These are phyloP conservation scores for Lasiosphaeria hispida DNA, from an alignment of 495 filamentous ascomycete species.

Conservation along the genomic window DNA sequence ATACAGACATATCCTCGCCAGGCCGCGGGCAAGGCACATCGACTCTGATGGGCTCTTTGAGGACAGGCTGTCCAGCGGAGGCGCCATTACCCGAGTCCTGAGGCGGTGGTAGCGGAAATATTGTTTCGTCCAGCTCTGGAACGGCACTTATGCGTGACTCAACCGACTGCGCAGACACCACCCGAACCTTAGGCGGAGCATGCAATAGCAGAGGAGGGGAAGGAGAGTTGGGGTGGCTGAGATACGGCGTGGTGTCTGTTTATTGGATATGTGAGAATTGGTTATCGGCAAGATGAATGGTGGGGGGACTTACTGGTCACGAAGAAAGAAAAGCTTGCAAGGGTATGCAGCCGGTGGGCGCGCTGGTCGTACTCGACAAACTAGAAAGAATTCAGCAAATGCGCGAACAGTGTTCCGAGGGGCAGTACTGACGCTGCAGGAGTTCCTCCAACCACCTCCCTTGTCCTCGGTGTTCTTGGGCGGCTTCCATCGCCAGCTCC, in stretches of 20 bases:
- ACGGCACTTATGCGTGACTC: slow-evolving; percentile 70
- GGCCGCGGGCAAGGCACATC: slow-evolving; percentile 84
- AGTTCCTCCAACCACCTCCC: slow-evolving; percentile 90
- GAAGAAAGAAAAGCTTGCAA: slow-evolving; percentile 93
- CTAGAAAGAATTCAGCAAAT: slow-evolving; percentile 40
- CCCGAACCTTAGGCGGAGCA: slow-evolving; percentile 72
- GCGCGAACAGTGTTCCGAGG: neutral
- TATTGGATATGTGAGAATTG: slow-evolving; percentile 12
- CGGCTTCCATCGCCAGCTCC: slow-evolving; percentile 95
- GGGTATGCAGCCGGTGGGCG: slow-evolving; percentile 80
- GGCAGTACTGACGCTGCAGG: slow-evolving; percentile 67
- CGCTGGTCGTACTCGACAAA: slow-evolving; percentile 96
- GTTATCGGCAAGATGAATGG: neutral
- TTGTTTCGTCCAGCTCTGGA: slow-evolving; percentile 58
- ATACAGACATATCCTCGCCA: slow-evolving; percentile 78
- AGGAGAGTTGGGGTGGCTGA: slow-evolving; percentile 50
- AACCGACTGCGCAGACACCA: slow-evolving; percentile 77
- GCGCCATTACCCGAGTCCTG: slow-evolving; percentile 40
- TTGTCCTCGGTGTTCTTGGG: slow-evolving; percentile 80
- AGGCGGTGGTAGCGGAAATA: slow-evolving; percentile 58
- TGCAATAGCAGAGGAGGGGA: slow-evolving; percentile 69
- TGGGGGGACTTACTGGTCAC: slow-evolving; percentile 64
- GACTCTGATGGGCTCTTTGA: slow-evolving; percentile 67
- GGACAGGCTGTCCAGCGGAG: slow-evolving; percentile 35
- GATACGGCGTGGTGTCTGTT: slow-evolving; percentile 31